A percentile compares a stretch with the other conserved stretches of the same genome.
phyloP scores from a whole-genome alignment of 306 rosid species.

The Mucuna pruriens region DNA sequence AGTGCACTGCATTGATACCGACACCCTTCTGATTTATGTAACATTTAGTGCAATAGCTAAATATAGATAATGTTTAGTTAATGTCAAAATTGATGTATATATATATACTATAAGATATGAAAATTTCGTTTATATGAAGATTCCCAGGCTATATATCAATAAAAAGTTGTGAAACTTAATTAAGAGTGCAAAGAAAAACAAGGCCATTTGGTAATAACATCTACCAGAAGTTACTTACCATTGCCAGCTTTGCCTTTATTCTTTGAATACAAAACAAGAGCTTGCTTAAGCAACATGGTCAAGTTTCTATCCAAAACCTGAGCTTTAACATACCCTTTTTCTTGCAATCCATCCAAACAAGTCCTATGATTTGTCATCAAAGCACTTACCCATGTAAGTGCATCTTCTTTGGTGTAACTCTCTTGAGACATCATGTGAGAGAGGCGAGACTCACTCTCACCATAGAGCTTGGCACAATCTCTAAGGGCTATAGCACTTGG shows the following conservation, averaged over 20 bases:
- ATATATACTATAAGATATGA: background rate
- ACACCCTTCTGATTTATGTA: constrained; percentile 2
- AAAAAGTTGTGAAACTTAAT: background rate
- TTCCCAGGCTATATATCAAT: background rate
- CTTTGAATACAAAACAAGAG: constrained; percentile 51
- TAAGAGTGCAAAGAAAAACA: background rate
- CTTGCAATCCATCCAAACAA: constrained; percentile 60
- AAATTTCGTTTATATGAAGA: background rate
- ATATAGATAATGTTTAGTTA: constrained; percentile 5
- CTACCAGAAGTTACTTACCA: background rate
- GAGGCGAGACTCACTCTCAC: constrained; percentile 57
- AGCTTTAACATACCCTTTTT: constrained; percentile 42
- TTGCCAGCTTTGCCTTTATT: constrained; percentile 29
- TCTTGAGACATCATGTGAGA: constrained; percentile 35
- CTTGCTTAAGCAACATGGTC: constrained; percentile 50
- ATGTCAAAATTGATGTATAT: constrained; percentile 7
- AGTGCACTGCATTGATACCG: background rate
- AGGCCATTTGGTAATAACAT: background rate
- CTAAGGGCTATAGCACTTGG: constrained; percentile 35
- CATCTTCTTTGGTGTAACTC: constrained; percentile 48
- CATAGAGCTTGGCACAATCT: constrained; percentile 67
- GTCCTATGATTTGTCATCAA: constrained; percentile 60
- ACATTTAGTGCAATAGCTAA: constrained; percentile 28
- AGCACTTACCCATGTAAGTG: constrained; percentile 56
- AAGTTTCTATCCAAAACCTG: constrained; percentile 41